Conservation (phyloP, 371 early-diverging fungal genomes). For the Globomyces sp. region DNA sequence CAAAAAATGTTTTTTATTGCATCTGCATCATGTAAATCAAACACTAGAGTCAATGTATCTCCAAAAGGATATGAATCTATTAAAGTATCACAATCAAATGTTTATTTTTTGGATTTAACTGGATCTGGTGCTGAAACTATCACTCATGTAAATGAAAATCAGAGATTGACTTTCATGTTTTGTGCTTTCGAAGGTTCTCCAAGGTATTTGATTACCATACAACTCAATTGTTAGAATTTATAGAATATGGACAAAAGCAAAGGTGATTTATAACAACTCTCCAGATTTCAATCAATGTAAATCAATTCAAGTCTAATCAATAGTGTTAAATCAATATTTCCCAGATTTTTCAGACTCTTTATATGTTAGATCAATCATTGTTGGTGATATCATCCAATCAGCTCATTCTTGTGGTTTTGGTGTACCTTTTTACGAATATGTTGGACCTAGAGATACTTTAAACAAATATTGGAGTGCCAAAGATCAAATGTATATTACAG, state of each 20-base stretch:
- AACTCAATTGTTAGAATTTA: no score
- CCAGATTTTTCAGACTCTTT: conserved; percentile 21
- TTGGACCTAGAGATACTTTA: conserved; percentile 40
- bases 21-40: conserved; percentile 44
- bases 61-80: conserved; percentile 56
- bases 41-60: conserved; percentile 54
- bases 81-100: conserved; percentile 40
- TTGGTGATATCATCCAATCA: conserved; percentile 45
- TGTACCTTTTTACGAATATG: conserved; percentile 53
- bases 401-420: conserved; percentile 55
- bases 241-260: no score
- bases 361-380: conserved; percentile 50
- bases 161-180: conserved; percentile 56
- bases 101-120: conserved; percentile 50
- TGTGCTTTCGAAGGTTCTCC: conserved; percentile 55
- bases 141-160: conserved; percentile 54
- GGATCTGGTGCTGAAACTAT: conserved; percentile 58
- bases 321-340: conserved; percentile 21
- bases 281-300: no score
- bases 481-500: conserved; percentile 19
- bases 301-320: no score
- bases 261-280: no score
- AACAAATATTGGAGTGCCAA: conserved; percentile 31
- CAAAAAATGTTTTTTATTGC: conserved; percentile 57
- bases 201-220: conserved; percentile 3